Evolutionary conservation across 2,329 filamentous ascomycete genomes (phyloP), one percentile per base, ranked within the genome.

Genomic region (Cladosporium sp.): DNA sequence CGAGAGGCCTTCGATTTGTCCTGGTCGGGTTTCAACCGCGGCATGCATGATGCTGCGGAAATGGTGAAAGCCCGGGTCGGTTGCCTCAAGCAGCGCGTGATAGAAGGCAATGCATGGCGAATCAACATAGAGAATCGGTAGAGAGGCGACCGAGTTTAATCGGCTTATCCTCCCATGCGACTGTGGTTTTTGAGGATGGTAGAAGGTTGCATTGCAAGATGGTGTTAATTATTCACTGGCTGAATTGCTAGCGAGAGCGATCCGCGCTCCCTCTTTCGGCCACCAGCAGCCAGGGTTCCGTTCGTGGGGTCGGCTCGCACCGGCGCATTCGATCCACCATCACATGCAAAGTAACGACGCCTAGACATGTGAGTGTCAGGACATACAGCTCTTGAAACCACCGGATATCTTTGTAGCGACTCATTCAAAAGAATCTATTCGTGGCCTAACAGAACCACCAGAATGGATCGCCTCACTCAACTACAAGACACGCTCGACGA

Each of bases 401-500:
- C n/a, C n/a, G n/a, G n/a, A n/a, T n/a, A n/a, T n/a, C n/a, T n/a
- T n/a, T n/a, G n/a, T n/a, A n/a, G n/a, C n/a, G n/a, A n/a, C n/a
- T n/a, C n/a, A n/a, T n/a, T n/a, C n/a, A n/a, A n/a, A n/a, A n/a
- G n/a, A n/a, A n/a, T n/a, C n/a, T n/a, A n/a, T n/a, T n/a, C n/a
- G n/a, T n/a, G n/a, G n/a, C n/a, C n/a, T n/a, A 18, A 15, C 7
- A 25, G 25, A 32, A n/a, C 4, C 19, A 38, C 12, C 27, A 39
- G 6, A 15, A 50, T 50, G 22, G 88, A 94, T 65, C 77, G 85
- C 55, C 77, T 94, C 51, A 92, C 88, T 1, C 88, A 93, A 67
- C 76, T 93, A 51, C 88, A 94, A 69, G 87, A 93, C 72, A 84
- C 86, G 68, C 80, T 92, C 53, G 88, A 93, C 63, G 83, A 90